Percentiles rank a stretch among this genome's conserved stretches.
Evolutionary conservation across 73 alveolate species (phyloP).

Genomic region (Paraurostyla sp.): DNA sequence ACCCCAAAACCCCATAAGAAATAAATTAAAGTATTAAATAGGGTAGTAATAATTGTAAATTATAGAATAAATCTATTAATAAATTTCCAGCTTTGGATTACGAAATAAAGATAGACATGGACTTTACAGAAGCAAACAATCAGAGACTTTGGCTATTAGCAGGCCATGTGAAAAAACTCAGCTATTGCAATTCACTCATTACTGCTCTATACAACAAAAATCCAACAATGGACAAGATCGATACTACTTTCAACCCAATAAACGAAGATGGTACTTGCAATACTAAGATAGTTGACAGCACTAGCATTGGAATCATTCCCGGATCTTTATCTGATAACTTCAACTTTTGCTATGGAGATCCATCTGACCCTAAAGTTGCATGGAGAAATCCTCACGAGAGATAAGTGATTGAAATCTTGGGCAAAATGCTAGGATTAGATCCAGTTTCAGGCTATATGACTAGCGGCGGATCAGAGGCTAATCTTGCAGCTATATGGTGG

Average conservation of each 20-base stretch:
- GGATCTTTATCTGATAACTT: not conserved
- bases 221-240: not conserved
- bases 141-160: not conserved
- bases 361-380: constrained; percentile 2
- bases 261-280: not conserved
- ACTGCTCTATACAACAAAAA: not conserved
- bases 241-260: not conserved
- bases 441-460: not conserved
- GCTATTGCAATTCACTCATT: not conserved
- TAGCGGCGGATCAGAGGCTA: constrained; percentile 1
- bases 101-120: too few species aligned
- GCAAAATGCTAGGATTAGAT: not conserved
- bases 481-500: constrained; percentile 8
- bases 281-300: not conserved
- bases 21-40: too few species aligned
- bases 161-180: not conserved
- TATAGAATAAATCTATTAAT: too few species aligned
- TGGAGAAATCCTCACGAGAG: constrained; percentile 20
- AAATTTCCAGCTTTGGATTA: too few species aligned
- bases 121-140: not conserved
- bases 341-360: constrained; percentile 10
- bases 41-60: too few species aligned
- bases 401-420: not conserved
- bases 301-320: not conserved
- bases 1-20: too few species aligned